A percentile compares a stretch with the other conserved stretches of the same genome.
Evolutionary conservation across 352 stramenopile genomes (phyloP).

Genomic region (Pythium coloratum): DNA sequence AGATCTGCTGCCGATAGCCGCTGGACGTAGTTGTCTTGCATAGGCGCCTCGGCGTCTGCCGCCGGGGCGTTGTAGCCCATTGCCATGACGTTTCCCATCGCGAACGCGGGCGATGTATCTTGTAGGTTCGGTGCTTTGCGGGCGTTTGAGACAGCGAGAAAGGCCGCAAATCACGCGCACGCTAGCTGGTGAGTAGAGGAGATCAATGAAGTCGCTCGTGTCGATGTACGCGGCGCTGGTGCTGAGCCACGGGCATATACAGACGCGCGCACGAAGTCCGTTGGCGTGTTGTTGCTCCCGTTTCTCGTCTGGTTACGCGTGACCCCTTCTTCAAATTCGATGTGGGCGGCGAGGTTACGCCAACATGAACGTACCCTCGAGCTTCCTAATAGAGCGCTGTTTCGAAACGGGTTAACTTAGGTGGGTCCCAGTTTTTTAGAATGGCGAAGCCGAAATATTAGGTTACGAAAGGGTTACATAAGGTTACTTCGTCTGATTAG

Average conservation of each 20-base stretch:
- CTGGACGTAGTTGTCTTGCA: constrained; percentile 48
- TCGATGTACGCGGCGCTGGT: neutral
- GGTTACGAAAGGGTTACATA: constrained; percentile 5
- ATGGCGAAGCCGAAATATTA: constrained; percentile 1
- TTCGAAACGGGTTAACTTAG: neutral
- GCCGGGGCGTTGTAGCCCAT: constrained; percentile 37
- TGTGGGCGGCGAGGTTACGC: neutral
- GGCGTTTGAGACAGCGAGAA: neutral
- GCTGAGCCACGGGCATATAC: constrained; percentile 1
- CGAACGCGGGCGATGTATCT: constrained; percentile 3
- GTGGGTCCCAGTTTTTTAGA: neutral
- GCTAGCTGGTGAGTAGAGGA: neutral
- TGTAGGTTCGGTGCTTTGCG: neutral
- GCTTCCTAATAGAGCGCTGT: constrained; percentile 6
- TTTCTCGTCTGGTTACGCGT: constrained; percentile 11
- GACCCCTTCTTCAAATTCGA: constrained; percentile 30
- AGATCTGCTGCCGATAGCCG: constrained; percentile 58
- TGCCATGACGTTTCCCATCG: constrained; percentile 75
- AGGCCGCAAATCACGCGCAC: neutral
- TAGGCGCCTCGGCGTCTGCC: constrained; percentile 8
- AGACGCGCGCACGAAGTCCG: neutral
- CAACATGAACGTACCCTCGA: neutral
- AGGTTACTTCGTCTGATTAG: constrained; percentile 25
- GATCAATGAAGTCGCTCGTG: neutral
- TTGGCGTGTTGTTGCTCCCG: neutral